These are phyloP conservation scores for Pulchroboletus neoregius DNA, from an alignment of 1,284 basidiomycete genomes.

Conservation along the genomic window DNA sequence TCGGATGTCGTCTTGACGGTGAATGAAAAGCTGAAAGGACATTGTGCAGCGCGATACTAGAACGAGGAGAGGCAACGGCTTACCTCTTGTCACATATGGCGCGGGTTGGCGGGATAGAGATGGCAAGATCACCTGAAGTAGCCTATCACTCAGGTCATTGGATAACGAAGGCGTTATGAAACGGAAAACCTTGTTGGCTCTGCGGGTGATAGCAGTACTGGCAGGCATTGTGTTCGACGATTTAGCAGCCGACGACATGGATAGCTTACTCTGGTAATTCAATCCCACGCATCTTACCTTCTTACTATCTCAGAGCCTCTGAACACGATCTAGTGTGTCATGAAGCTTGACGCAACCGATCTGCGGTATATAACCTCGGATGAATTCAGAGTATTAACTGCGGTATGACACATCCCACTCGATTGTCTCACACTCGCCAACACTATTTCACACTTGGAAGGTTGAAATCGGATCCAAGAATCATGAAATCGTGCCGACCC, in stretches of 20 bases:
- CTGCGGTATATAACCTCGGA: slow-evolving; percentile 89
- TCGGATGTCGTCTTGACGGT: slow-evolving; percentile 38
- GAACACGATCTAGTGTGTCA: too few species aligned
- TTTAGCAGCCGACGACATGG: too few species aligned
- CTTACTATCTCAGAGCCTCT: too few species aligned
- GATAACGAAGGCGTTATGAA: background rate
- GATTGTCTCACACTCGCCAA: slow-evolving; percentile 3
- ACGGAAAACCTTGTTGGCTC: slow-evolving; percentile 28
- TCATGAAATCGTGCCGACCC: slow-evolving; percentile 91
- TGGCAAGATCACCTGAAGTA: slow-evolving; percentile 20
- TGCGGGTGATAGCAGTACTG: too few species aligned
- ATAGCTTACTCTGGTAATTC: slow-evolving; percentile 5
- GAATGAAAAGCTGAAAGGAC: slow-evolving; percentile 33
- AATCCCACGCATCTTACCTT: slow-evolving; percentile 3
- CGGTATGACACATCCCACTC: slow-evolving; percentile 50
- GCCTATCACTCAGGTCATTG: slow-evolving; percentile 16
- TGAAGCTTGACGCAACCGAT: slow-evolving; percentile 96
- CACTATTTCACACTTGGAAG: too few species aligned
- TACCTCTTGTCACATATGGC: slow-evolving; percentile 18
- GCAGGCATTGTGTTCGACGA: too few species aligned
- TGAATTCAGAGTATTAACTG: slow-evolving; percentile 92
- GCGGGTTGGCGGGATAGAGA: slow-evolving; percentile 13
- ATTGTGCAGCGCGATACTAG: background rate
- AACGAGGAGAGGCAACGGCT: background rate
- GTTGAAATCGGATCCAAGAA: slow-evolving; percentile 98